phyloP scores from a whole-genome alignment of 805 yeast species.

The Maudiozyma bulderi region DNA sequence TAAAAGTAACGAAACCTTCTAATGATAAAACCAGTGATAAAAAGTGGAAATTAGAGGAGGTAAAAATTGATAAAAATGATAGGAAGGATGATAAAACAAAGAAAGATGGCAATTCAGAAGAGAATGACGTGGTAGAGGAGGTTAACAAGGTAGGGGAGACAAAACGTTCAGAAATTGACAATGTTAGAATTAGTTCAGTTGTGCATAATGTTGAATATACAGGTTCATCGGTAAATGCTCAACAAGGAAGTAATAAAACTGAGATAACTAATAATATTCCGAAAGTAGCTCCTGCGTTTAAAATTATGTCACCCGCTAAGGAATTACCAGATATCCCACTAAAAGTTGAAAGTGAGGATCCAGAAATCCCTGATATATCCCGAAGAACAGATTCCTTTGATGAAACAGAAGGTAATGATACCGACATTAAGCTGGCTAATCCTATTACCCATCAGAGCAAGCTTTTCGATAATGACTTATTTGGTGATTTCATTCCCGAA shows the following conservation, averaged over 20 bases:
- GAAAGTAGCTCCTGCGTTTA: neutral
- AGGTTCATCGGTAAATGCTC: neutral
- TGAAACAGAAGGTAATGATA: neutral
- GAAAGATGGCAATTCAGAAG: neutral
- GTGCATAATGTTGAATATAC: constrained; percentile 6
- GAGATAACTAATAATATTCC: neutral
- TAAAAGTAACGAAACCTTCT: neutral
- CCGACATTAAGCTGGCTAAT: constrained; percentile 1
- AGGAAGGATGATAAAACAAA: neutral
- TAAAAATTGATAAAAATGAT: neutral
- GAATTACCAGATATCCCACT: neutral
- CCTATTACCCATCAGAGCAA: constrained; percentile 12
- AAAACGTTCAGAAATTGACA: neutral
- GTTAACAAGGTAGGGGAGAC: neutral
- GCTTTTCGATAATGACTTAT: constrained; percentile 24
- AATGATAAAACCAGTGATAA: neutral
- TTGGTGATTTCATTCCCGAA: constrained; percentile 17
- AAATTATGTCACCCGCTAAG: neutral
- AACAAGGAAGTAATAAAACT: neutral
- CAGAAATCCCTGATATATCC: neutral
- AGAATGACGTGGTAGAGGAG: neutral
- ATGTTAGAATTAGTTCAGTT: constrained; percentile 18
- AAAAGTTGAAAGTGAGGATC: neutral
- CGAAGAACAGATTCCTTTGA: neutral
- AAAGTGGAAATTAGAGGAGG: neutral